Evolutionary conservation across 495 filamentous ascomycete species (phyloP).

Genomic region (Entonaema liquescens): DNA sequence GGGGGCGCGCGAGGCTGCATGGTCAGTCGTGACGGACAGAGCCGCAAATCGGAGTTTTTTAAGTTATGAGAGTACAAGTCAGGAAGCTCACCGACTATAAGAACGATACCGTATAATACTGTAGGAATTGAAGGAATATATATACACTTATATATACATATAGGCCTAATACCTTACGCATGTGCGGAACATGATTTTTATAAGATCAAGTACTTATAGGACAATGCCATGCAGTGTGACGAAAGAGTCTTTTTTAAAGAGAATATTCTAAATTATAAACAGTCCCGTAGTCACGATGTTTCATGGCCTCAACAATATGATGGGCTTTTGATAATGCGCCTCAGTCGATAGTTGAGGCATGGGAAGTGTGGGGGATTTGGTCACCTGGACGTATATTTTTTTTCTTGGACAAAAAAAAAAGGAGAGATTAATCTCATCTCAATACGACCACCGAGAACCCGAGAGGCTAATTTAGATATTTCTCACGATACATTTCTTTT

Average conservation of each 20-base stretch:
- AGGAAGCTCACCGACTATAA: neutral
- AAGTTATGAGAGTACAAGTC: conserved; percentile 15
- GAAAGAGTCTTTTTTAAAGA: neutral
- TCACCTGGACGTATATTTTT: conserved; percentile 34
- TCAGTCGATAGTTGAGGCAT: conserved; percentile 18
- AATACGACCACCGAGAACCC: conserved; percentile 36
- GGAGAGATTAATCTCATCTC: conserved; percentile 32
- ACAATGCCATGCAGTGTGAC: neutral
- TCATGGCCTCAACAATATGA: neutral
- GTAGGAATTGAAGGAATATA: neutral
- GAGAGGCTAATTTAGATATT: conserved; percentile 12
- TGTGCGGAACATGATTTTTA: neutral
- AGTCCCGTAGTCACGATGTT: neutral
- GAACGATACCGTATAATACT: neutral
- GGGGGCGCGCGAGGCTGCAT: conserved; percentile 27
- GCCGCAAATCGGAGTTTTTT: conserved; percentile 39
- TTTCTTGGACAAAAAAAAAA: too few species aligned
- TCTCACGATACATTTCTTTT: conserved; percentile 19
- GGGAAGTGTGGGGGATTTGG: conserved; percentile 39
- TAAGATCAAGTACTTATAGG: neutral
- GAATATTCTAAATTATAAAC: neutral
- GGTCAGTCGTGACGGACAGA: conserved; percentile 31
- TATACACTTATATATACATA: too few species aligned
- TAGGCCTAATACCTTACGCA: neutral
- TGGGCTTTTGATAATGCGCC: neutral